Evolutionary conservation across 2,329 filamentous ascomycete genomes (phyloP).

Genomic region (Colletotrichum sp.): DNA sequence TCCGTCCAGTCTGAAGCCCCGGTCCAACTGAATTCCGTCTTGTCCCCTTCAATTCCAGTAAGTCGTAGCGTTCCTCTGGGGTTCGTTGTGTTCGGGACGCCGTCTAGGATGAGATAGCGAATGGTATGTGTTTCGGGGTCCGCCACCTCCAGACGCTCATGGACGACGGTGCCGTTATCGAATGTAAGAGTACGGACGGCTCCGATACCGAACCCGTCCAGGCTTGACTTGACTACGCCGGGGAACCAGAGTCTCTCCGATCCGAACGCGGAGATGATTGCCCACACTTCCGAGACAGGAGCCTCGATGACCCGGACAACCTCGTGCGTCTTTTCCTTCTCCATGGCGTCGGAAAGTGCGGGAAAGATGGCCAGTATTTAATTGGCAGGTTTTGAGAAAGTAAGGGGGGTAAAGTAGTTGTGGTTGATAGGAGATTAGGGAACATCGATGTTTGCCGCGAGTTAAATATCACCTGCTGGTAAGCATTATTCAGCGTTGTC

Average conservation of each 20-base stretch:
- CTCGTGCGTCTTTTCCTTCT: background rate
- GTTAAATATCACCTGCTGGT: background rate
- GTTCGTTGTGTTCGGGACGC: background rate
- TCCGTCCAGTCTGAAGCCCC: background rate
- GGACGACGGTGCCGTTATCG: background rate
- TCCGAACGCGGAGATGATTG: background rate
- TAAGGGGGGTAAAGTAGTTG: background rate
- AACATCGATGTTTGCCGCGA: background rate
- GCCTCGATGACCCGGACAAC: background rate
- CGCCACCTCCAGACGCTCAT: background rate
- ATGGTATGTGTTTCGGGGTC: background rate
- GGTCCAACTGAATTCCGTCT: background rate
- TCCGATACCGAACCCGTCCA: conserved; percentile 2
- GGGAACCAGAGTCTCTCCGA: conserved; percentile 9
- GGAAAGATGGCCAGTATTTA: background rate
- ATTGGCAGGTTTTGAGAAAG: background rate
- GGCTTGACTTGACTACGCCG: background rate
- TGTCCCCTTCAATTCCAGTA: background rate
- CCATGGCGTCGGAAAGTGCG: background rate
- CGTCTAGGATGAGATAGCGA: background rate
- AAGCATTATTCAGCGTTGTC: background rate
- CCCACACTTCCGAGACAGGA: background rate
- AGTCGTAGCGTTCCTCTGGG: background rate
- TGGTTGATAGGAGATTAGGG: background rate
- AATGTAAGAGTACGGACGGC: background rate